Evolutionary conservation across 495 filamentous ascomycete genomes (phyloP).

Genomic region (Extremus antarcticus): DNA sequence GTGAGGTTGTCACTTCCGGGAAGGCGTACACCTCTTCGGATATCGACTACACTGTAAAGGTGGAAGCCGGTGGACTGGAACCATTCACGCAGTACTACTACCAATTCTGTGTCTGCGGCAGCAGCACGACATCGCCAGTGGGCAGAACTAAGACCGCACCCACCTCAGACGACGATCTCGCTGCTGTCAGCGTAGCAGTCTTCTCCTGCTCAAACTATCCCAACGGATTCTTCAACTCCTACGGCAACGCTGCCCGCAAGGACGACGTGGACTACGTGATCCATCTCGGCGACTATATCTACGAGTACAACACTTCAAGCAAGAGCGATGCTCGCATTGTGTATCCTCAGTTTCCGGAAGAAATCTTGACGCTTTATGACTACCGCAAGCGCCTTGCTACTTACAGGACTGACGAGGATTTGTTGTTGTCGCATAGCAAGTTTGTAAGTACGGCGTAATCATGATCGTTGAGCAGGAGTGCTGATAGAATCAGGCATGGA

Average conservation of each 20-base stretch:
- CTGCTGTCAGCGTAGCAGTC: constrained; percentile 24
- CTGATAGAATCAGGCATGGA: constrained; percentile 44
- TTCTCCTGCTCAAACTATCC: constrained; percentile 35
- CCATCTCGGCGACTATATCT: constrained; percentile 59
- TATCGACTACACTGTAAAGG: constrained; percentile 59
- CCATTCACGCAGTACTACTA: constrained; percentile 49
- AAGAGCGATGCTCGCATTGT: constrained; percentile 23
- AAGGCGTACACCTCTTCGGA: constrained; percentile 51
- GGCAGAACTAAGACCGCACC: constrained; percentile 32
- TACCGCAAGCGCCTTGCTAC: constrained; percentile 50
- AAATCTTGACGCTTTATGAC: constrained; percentile 41
- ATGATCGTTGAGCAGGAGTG: not conserved
- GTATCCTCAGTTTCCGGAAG: constrained; percentile 1
- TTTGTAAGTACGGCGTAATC: not conserved
- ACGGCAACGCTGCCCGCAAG: constrained; percentile 52
- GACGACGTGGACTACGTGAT: constrained; percentile 47
- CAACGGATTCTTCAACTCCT: constrained; percentile 53
- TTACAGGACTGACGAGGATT: constrained; percentile 53
- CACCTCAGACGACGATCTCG: constrained; percentile 22
- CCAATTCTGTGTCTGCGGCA: constrained; percentile 31
- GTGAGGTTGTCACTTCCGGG: constrained; percentile 34
- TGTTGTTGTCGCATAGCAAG: constrained; percentile 42
- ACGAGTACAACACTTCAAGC: constrained; percentile 39
- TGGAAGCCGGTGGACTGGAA: constrained; percentile 47
- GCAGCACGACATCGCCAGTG: constrained; percentile 25